phyloP scores from a whole-genome alignment of 164 flowering plant species.

The Chloranthus sessilifolius region DNA sequence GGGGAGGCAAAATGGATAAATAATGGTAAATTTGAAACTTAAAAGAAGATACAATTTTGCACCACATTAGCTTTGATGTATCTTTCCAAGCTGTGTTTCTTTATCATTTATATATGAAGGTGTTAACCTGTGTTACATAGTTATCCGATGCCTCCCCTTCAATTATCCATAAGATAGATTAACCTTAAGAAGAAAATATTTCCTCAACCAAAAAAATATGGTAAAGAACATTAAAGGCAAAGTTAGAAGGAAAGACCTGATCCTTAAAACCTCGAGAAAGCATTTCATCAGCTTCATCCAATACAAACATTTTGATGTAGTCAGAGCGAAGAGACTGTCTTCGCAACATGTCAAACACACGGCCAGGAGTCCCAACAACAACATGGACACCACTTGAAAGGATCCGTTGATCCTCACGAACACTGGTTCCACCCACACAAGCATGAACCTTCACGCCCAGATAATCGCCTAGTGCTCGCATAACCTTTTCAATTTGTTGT shows the following conservation, averaged over 20 bases:
- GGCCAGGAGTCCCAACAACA: slow-evolving; percentile 69
- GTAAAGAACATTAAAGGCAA: too few relatives aligned
- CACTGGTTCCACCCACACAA: slow-evolving; percentile 72
- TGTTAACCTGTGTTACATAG: too few relatives aligned
- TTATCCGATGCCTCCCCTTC: too few relatives aligned
- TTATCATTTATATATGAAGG: too few relatives aligned
- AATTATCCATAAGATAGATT: too few relatives aligned
- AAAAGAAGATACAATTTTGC: too few relatives aligned
- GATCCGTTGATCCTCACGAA: slow-evolving; percentile 53
- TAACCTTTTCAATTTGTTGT: slow-evolving; percentile 71
- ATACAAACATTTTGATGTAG: slow-evolving; percentile 47
- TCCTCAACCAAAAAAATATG: too few relatives aligned
- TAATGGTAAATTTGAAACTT: too few relatives aligned
- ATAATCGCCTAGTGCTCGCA: slow-evolving; percentile 71
- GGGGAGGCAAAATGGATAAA: too few relatives aligned
- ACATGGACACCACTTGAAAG: slow-evolving; percentile 55
- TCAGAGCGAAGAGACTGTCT: slow-evolving; percentile 56
- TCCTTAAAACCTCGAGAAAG: slow-evolving; percentile 67
- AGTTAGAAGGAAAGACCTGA: slow-evolving; percentile 36
- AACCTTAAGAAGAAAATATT: too few relatives aligned
- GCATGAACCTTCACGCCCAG: slow-evolving; percentile 69
- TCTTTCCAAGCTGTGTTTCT: too few relatives aligned
- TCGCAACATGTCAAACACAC: slow-evolving; percentile 57
- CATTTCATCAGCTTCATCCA: slow-evolving; percentile 72
- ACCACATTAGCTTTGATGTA: too few relatives aligned